Base-by-base conservation (phyloP, 805 yeast species). In the Nakazawaea pomicola region DNA sequence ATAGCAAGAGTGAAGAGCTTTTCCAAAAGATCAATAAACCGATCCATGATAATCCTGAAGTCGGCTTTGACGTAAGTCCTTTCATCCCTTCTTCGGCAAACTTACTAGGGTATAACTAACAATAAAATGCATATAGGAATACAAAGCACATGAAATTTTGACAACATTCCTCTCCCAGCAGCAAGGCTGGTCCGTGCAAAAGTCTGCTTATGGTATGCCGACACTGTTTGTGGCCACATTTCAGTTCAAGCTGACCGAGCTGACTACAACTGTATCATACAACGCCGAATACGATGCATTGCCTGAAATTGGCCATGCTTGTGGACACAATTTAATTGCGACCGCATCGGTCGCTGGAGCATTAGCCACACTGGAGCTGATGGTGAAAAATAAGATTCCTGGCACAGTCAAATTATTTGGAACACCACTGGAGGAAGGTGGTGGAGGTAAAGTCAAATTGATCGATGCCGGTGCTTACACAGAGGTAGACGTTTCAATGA, bases 301-400 rank as follows among this genome's bases (percentile, higher is more conserved):
- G 11, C 61, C 61, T 6, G 51, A 42, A 12, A 51, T 54, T 40
- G 61, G 61, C 4, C 61, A 56, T 47, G 58, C 57, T 4, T 56
- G 61, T 43, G 61, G 61, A 16, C 61, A 56, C 36, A 56, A 56
- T 40, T 46, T 56, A 36, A 56, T 55, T 35, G 57, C 60, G 9
- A 46, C 53, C 24, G 27, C 53, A 4, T 45, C 55, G 17, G 51
- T 54, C 8, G 43, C 48, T 5, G 53, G 51, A 8, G 52, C 54
- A 9, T 21, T 52, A 11, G 35, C 49, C 16, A 40, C 49, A 4
- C 51, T 53, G n/a, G 20, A 44, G 16, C 49, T 53, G 16, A 48
- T 56, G 55, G 38, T 34, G 31, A 44, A 49, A 21, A 50, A 43
- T 33, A 43, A 46, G 9, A 45, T 55, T 19, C 47, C 57, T 12